Evolutionary conservation across 208 protist species (phyloP).

Genomic region (Sergeia podlipaevii): DNA sequence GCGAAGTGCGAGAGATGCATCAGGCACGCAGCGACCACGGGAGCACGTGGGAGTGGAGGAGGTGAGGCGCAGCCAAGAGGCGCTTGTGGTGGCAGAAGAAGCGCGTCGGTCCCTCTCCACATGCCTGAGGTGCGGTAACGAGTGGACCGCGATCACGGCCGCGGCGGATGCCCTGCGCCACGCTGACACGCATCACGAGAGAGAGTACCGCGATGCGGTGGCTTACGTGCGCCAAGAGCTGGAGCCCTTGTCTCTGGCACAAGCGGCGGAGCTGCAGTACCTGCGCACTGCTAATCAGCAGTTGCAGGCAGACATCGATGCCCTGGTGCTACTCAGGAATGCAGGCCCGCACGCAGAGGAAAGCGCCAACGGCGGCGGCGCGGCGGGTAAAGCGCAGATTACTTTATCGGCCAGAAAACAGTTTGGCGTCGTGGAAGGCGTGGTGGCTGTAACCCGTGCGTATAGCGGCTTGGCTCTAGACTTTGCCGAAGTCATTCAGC

Average conservation of each 20-base stretch:
- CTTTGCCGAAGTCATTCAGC: slow-evolving; percentile 32
- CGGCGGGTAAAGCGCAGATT: not conserved
- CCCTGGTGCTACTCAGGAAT: too few relatives aligned
- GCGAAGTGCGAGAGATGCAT: too few relatives aligned
- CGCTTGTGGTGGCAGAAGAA: too few relatives aligned
- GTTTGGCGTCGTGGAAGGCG: slow-evolving; percentile 11
- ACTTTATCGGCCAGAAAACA: not conserved
- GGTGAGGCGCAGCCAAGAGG: too few relatives aligned
- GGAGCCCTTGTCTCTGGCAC: slow-evolving; percentile 26
- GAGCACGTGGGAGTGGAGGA: too few relatives aligned
- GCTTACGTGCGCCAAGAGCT: slow-evolving; percentile 31
- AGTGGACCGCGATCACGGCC: not conserved
- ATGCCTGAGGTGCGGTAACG: too few relatives aligned
- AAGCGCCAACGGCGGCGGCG: not conserved
- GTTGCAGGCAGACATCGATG: too few relatives aligned
- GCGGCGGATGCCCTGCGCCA: not conserved
- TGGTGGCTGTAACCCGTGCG: slow-evolving; percentile 27
- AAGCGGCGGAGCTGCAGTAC: slow-evolving; percentile 12
- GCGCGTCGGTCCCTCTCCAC: too few relatives aligned
- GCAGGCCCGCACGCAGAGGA: too few relatives aligned
- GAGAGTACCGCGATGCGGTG: slow-evolving; percentile 24
- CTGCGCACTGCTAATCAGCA: too few relatives aligned
- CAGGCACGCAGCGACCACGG: too few relatives aligned
- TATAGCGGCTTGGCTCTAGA: slow-evolving; percentile 36
- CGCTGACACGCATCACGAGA: slow-evolving; percentile 14